A percentile compares a stretch with the other conserved stretches of the same genome.
Evolutionary conservation across 2,329 filamentous ascomycete genomes (phyloP).

Genomic region (Monascus ruber): DNA sequence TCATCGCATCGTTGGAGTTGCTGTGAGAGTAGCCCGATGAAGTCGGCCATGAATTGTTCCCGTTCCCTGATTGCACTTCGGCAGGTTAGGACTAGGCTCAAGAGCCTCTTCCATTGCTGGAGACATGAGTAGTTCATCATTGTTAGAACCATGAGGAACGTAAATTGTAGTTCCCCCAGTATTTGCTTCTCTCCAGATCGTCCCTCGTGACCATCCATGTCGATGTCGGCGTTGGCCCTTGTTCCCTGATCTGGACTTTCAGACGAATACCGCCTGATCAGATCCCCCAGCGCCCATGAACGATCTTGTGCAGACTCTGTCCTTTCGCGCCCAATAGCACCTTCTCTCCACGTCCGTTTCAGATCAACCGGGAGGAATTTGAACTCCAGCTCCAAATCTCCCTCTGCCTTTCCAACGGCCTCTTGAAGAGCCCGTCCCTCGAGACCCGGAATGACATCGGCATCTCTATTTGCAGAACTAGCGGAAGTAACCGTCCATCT

Average conservation of each 20-base stretch:
- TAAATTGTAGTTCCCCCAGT: slow-evolving; percentile 51
- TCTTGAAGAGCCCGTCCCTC: slow-evolving; percentile 9
- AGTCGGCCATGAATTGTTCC: slow-evolving; percentile 41
- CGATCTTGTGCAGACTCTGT: slow-evolving; percentile 52
- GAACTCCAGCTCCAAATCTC: slow-evolving; percentile 36
- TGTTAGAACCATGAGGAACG: slow-evolving; percentile 51
- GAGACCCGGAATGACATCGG: slow-evolving; percentile 51
- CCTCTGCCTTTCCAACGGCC: slow-evolving; percentile 11
- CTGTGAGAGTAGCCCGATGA: slow-evolving; percentile 38
- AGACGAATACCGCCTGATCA: slow-evolving; percentile 31
- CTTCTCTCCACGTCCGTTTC: slow-evolving; percentile 50
- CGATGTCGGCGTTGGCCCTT: slow-evolving; percentile 3
- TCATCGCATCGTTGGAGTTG: slow-evolving; percentile 48
- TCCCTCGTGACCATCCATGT: too few relatives aligned
- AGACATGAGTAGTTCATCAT: slow-evolving; percentile 56
- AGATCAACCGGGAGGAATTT: slow-evolving; percentile 48
- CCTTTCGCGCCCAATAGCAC: slow-evolving; percentile 49
- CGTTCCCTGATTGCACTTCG: slow-evolving; percentile 38
- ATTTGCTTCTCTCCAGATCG: slow-evolving; percentile 25
- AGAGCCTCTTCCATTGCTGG: slow-evolving; percentile 53
- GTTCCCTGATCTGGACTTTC: slow-evolving; percentile 18
- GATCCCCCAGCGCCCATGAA: slow-evolving; percentile 48
- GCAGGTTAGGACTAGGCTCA: slow-evolving; percentile 48
- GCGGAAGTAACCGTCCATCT: slow-evolving; percentile 48
- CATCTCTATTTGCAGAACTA: slow-evolving; percentile 44